phyloP scores from a whole-genome alignment of 2,329 filamentous ascomycete species.

The Diaporthe humulicola region DNA sequence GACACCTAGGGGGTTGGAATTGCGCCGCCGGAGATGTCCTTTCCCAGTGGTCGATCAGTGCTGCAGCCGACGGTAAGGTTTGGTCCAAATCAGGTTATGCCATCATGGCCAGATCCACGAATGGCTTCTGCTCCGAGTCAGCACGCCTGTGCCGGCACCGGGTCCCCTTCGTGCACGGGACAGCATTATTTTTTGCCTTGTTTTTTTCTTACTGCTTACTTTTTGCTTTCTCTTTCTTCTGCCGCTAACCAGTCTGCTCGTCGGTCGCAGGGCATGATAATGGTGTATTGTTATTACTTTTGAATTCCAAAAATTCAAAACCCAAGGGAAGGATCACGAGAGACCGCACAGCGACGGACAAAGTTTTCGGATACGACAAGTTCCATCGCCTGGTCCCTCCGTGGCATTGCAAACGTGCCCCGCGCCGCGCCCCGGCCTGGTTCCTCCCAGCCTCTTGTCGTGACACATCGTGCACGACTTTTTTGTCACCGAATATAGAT shows the following conservation, averaged over 20 bases:
- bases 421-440: background rate
- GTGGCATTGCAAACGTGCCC: background rate
- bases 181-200: background rate
- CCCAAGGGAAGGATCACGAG: background rate
- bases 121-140: conserved; percentile 29
- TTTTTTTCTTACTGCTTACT: too few relatives aligned
- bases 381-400: background rate
- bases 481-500: conserved; percentile 10
- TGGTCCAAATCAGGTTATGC: conserved; percentile 22
- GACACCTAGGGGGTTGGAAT: background rate
- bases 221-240: background rate
- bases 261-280: background rate
- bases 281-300: conserved; percentile 1
- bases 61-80: conserved; percentile 26
- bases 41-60: background rate
- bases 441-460: conserved; percentile 28
- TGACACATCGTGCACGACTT: conserved; percentile 19
- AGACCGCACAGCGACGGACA: conserved; percentile 5
- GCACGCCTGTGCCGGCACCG: conserved; percentile 1
- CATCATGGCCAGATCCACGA: conserved; percentile 23
- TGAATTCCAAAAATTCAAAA: conserved; percentile 20
- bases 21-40: conserved; percentile 4
- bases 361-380: conserved; percentile 29
- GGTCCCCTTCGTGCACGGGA: background rate
- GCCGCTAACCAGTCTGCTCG: background rate